Base-by-base conservation (phyloP, 257 asterid species). In the Euphrasia confusa region DNA sequence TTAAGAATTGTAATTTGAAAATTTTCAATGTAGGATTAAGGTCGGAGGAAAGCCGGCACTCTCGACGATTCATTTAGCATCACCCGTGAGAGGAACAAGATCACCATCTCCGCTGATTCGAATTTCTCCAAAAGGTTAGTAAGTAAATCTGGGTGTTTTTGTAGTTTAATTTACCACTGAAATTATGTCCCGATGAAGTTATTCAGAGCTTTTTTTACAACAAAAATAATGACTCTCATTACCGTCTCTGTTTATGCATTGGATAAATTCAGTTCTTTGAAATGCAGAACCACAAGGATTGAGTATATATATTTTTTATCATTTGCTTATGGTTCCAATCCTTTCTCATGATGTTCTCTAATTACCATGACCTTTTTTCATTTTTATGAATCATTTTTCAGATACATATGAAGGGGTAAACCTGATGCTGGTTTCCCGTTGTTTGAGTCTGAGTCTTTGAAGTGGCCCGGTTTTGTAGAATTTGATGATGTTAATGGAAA, bases 381-480 rank as follows among this genome's bases (percentile, higher is more conserved):
- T 21, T 76, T 26, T 21, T 57, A n/a, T 42, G 21, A 39, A 26
- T 14, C 49, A 24, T 52, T 13, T 71, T 54, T 64, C 76, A 93
- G 99, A 21, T 21, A 21, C 24, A 21, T 21, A 21, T 0, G 24
- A 21, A 21, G 24, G 24, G 24, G 24, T 21, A 80, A 84, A 77
- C 97, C 96, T 54, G 95, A 93, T 85, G 97, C 95, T 27, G 96
- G 97, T 35, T 93, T 89, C 74, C 91, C 96, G 5, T 81, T 93
- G 18, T 93, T 93, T 64, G 99, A 93, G 78, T 81, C 96, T 0
- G 99, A 93, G 75, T 93, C 99, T 30, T 76, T 93, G 83, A 93
- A 89, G 79, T 93, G 97, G 97, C 99, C 99, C 11, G 97, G 99
- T 30, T 93, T 93, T 77, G 99, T 89, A 66, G 99, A 93, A 79